These are phyloP conservation scores for Vigna reflexopilosa DNA, from an alignment of 306 rosid genomes.

Conservation along the genomic window DNA sequence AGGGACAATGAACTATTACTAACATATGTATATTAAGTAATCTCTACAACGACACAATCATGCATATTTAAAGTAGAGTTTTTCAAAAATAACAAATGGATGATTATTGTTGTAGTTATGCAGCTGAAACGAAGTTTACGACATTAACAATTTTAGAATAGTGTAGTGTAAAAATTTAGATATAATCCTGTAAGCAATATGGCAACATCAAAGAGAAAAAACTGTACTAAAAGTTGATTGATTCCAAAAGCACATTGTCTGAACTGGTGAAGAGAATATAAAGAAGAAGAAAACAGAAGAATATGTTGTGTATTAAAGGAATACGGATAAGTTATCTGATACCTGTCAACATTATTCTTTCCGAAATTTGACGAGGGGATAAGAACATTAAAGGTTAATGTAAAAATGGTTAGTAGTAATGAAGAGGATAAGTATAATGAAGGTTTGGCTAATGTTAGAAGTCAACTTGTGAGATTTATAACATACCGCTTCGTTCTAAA, in stretches of 20 bases:
- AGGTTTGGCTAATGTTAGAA: no score
- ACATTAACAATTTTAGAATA: no score
- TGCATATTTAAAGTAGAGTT: conserved; percentile 18
- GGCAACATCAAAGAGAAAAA: not conserved
- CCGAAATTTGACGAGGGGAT: conserved; percentile 25
- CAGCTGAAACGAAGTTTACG: not conserved
- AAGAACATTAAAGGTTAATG: not conserved
- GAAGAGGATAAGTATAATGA: no score
- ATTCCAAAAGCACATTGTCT: conserved; percentile 31
- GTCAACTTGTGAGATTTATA: no score
- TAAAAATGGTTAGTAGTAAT: no score
- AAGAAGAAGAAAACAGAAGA: conserved; percentile 25
- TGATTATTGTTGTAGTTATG: not conserved
- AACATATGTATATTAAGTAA: not conserved
- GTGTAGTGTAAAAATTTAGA: no score
- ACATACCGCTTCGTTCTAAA: no score
- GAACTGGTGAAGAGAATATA: conserved; percentile 19
- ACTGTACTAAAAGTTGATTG: not conserved
- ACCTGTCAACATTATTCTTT: conserved; percentile 38
- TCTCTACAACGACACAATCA: conserved; percentile 2
- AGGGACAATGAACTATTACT: not conserved
- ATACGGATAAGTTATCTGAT: conserved; percentile 25
- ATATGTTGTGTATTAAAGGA: conserved; percentile 29
- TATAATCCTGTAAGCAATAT: not conserved
- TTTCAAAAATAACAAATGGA: no score